Conservation (phyloP, 139 green algal species). For the Spirogloea muscicola region DNA sequence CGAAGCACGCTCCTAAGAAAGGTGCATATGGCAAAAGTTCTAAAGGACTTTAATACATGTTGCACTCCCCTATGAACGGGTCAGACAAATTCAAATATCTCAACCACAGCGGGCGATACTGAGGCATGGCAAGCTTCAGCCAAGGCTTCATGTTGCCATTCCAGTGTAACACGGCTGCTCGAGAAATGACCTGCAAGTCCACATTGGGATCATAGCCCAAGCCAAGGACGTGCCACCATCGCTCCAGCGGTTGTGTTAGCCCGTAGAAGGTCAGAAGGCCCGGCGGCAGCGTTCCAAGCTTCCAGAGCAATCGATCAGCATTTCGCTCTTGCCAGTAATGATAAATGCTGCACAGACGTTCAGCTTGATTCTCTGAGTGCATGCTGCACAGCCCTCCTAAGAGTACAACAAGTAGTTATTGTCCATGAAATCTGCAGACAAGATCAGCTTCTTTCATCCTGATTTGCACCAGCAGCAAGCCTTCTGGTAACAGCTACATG, state of each 20-base stretch:
- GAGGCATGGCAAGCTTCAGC: conserved; percentile 33
- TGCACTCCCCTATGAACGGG: conserved; percentile 25
- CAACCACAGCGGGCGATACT: conserved; percentile 23
- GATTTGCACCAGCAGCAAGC: no score
- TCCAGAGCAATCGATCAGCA: conserved; percentile 32
- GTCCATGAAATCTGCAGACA: no score
- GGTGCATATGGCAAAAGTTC: no score
- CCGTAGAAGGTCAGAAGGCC: conserved; percentile 42
- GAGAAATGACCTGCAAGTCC: conserved; percentile 3
- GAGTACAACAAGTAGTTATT: no score
- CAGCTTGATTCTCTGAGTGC: no score
- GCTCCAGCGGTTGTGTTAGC: conserved; percentile 25
- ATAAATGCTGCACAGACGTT: no score
- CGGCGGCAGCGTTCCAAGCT: conserved; percentile 36
- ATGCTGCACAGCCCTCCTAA: no score
- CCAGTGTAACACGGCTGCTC: conserved; percentile 37
- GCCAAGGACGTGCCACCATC: conserved; percentile 41
- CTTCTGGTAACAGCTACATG: no score
- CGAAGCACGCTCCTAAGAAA: no score
- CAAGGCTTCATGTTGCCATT: conserved; percentile 50
- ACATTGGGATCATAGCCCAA: conserved; percentile 32
- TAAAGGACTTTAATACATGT: conserved; percentile 17
- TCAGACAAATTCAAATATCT: conserved; percentile 31
- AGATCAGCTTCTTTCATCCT: no score
- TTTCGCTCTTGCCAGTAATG: conserved; percentile 48